Conservation (phyloP, 176 grass and related monocot genomes). For the Eragrostis curvula region DNA sequence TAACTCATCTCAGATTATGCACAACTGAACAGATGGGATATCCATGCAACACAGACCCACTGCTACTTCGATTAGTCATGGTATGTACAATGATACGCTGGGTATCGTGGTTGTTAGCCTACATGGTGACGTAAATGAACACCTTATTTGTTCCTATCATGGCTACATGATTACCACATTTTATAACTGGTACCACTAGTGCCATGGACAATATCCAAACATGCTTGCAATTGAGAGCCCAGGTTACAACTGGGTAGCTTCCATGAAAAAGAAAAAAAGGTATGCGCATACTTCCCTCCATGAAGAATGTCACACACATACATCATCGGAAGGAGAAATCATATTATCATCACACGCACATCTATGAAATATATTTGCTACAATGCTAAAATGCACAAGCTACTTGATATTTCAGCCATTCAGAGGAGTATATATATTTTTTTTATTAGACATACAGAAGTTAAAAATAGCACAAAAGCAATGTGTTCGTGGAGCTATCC, state of each 20-base stretch:
- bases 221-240: neutral
- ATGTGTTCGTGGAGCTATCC: neutral
- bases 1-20: neutral
- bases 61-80: neutral
- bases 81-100: neutral
- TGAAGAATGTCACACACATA: neutral
- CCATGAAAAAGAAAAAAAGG: neutral
- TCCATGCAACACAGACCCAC: neutral
- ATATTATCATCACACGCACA: neutral
- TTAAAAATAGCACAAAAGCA: neutral
- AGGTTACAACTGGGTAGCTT: neutral
- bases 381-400: neutral
- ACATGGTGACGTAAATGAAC: neutral
- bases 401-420: neutral
- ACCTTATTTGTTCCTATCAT: neutral
- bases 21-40: too few relatives aligned
- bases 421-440: neutral
- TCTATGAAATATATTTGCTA: neutral
- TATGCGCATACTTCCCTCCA: too few relatives aligned
- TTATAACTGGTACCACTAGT: neutral
- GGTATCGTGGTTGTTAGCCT: neutral
- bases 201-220: neutral
- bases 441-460: neutral
- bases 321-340: neutral
- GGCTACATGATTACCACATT: neutral